A percentile compares a stretch with the other conserved stretches of the same genome.
Conservation (phyloP, 495 filamentous ascomycete species). For the Achaetomiella virescens region DNA sequence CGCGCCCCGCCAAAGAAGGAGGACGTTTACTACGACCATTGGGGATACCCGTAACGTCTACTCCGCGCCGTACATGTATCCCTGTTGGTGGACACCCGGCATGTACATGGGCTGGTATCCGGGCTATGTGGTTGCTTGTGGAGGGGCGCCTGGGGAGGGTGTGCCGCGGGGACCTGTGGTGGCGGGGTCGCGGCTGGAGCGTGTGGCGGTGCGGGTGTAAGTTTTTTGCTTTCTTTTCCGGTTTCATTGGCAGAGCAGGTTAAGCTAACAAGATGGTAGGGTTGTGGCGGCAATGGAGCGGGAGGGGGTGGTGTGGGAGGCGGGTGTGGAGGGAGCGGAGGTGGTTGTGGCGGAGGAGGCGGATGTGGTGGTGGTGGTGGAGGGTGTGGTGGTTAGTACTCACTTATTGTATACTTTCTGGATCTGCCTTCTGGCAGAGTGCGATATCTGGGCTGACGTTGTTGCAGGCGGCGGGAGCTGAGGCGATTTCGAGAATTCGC, state of each 20-base stretch:
- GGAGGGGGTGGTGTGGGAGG: constrained; percentile 26
- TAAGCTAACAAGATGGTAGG: no score
- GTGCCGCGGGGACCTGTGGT: constrained; percentile 23
- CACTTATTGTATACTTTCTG: no score
- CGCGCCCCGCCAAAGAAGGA: constrained; percentile 44
- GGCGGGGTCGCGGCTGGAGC: constrained; percentile 33
- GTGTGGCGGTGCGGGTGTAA: constrained; percentile 28
- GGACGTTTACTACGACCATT: constrained; percentile 45
- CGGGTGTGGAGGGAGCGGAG: not conserved
- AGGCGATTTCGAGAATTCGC: no score
- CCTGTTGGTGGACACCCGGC: constrained; percentile 27
- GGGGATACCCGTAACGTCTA: constrained; percentile 47
- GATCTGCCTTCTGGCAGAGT: no score
- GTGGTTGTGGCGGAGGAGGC: not conserved
- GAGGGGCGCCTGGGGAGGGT: constrained; percentile 8
- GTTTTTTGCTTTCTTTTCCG: constrained; percentile 5
- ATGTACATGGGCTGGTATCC: constrained; percentile 34
- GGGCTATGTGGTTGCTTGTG: constrained; percentile 27
- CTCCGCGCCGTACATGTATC: constrained; percentile 33
- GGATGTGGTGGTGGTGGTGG: not conserved
- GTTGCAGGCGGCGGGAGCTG: no score
- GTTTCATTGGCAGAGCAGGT: no score
- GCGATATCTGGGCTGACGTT: no score
- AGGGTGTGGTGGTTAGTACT: not conserved
- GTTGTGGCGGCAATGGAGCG: constrained; percentile 45